Evolutionary conservation across 148 eudicot species (phyloP), one percentile per base, ranked within the genome.

Genomic region (Chenopodium formosanum): DNA sequence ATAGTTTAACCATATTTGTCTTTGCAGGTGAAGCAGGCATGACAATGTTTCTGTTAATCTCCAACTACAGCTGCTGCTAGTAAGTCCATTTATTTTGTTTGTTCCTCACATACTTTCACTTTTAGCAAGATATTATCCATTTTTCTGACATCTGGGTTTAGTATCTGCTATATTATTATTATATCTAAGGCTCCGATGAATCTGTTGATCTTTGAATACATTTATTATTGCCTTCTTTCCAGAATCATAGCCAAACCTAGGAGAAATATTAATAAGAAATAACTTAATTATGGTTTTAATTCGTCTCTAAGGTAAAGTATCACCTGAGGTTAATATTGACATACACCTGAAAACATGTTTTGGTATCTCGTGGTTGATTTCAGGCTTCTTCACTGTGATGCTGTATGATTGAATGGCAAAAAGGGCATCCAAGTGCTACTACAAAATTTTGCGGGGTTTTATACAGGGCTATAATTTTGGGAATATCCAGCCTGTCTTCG

Each of bases 361-460:
- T 47, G 40, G 11, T 8, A 20, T 70, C 40, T 19, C 79, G 37
- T 62, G 20, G 4, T 62, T 60, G 4, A 56, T 65, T 25, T 68
- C 79, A 78, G 83, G 74, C 31, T 32, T 69, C 48, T 64, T 68
- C 73, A 58, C 74, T 71, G 68, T 46, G 58, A 78, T 56, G 78
- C 47, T 77, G 78, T 63, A 52, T 44, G 66, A 75, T 67, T 85
- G 82, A 82, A 87, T 87, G 87, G 89, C 87, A 72, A 80, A 74
- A 77, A 78, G 84, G 23, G 78, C 81, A 34, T 80, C 50, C 75
- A 76, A 60, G 46, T 86, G 86, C 78, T 85, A 81, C 80, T 82
- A 85, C 83, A 78, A 79, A 84, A 83, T 92, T 50, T 75, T 89
- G 80, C 86, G 76, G 78, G 82, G 80, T 3, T 89, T 94, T 81